A percentile compares a stretch with the other conserved stretches of the same genome.
phyloP scores from a whole-genome alignment of 192 early-diverging fungal genomes.

The Chytriomyces sp. region DNA sequence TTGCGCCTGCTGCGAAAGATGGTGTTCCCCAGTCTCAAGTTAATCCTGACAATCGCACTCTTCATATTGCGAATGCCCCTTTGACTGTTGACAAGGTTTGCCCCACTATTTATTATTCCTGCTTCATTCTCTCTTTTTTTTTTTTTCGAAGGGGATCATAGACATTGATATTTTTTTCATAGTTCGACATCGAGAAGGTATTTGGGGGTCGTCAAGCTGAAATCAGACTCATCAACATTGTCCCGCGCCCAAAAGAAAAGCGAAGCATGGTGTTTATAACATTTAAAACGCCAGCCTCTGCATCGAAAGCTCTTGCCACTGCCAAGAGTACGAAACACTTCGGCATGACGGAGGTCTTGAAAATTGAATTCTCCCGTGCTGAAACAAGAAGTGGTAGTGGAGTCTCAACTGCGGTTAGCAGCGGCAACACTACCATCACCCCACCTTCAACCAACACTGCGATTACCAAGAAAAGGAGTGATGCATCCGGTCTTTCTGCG shows the following conservation, averaged over 20 bases:
- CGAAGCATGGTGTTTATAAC: constrained; percentile 50
- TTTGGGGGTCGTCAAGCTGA: constrained; percentile 39
- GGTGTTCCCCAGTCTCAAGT: background rate
- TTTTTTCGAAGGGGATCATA: background rate
- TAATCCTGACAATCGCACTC: constrained; percentile 30
- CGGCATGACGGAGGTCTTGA: constrained; percentile 47
- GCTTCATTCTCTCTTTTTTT: background rate
- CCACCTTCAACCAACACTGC: constrained; percentile 28
- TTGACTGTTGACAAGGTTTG: constrained; percentile 44
- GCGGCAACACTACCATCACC: background rate
- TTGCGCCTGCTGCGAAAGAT: background rate
- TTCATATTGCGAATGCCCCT: constrained; percentile 50
- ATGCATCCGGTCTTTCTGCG: constrained; percentile 3
- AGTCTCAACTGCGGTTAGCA: background rate
- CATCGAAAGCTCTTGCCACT: constrained; percentile 27
- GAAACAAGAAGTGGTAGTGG: constrained; percentile 31
- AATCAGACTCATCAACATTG: constrained; percentile 49
- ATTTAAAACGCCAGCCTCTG: constrained; percentile 39
- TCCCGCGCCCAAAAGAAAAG: constrained; percentile 49
- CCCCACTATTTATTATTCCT: background rate
- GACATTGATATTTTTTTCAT: constrained; percentile 31
- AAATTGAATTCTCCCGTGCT: constrained; percentile 48
- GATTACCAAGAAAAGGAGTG: constrained; percentile 11
- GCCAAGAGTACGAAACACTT: constrained; percentile 39
- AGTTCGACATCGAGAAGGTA: constrained; percentile 43